phyloP scores from a whole-genome alignment of 208 protist species.

The Herpetomonas tarakana region DNA sequence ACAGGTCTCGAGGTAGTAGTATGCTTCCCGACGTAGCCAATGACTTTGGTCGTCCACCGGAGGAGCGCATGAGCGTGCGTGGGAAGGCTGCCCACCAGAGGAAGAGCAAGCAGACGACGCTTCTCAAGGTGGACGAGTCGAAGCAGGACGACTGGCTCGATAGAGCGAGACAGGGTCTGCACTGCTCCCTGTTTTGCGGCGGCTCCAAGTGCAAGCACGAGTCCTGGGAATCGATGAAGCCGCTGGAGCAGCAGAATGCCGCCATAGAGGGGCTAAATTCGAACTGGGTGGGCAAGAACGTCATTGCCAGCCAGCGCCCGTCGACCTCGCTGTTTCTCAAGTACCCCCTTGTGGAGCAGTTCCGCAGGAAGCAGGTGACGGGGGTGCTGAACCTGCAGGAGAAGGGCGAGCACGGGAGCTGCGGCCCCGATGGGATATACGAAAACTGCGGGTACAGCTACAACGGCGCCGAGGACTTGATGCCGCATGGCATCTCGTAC shows the following conservation, averaged over 20 bases:
- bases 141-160: slow-evolving; percentile 74
- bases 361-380: slow-evolving; percentile 69
- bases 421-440: slow-evolving; percentile 86
- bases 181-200: slow-evolving; percentile 83
- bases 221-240: slow-evolving; percentile 63
- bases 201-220: slow-evolving; percentile 81
- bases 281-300: slow-evolving; percentile 81
- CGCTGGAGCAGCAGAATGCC: slow-evolving; percentile 34
- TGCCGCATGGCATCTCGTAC: slow-evolving; percentile 83
- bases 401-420: slow-evolving; percentile 90
- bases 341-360: slow-evolving; percentile 82
- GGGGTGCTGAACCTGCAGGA: slow-evolving; percentile 90
- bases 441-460: slow-evolving; percentile 88
- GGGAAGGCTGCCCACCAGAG: slow-evolving; percentile 20
- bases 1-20: too few relatives aligned
- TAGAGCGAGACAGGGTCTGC: slow-evolving; percentile 58
- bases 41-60: slow-evolving; percentile 30
- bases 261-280: slow-evolving; percentile 88
- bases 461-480: slow-evolving; percentile 81
- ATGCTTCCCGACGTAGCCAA: slow-evolving; percentile 35
- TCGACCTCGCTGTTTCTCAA: slow-evolving; percentile 86
- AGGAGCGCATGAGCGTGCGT: slow-evolving; percentile 27
- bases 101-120: slow-evolving; percentile 28
- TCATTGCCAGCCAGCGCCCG: slow-evolving; percentile 86
- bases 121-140: slow-evolving; percentile 64